Evolutionary conservation across 129 eudicot genomes (phyloP), one percentile per base, ranked within the genome.

Genomic region (Chrysanthemum seticuspe): DNA sequence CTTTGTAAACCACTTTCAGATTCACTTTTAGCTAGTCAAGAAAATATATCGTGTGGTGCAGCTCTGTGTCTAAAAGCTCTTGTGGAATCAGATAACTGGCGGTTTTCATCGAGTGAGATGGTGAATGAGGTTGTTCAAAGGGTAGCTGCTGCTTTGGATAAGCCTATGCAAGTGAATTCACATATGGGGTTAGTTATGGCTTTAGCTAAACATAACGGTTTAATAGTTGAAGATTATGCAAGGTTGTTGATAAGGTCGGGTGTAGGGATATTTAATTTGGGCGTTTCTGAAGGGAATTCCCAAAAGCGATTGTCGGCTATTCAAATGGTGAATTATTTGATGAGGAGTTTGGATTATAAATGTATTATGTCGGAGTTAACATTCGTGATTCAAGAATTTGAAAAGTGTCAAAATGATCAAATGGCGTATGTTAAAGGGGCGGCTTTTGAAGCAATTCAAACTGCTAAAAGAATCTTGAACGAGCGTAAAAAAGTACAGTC

Each of bases 61-160:
- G 97, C 97, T 31, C 88, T 91, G 8, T 91, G 97, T 64, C 60
- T 91, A 65, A 86, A 85, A 64, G 87, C 97, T 11, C 87, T 91
- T 12, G 95, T 91, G 66, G 97, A 91, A 23, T 86, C 88, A 3
- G 96, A 88, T 79, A 86, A 91, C 65, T 91, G 97, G 97, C 84
- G 91, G n/a, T 86, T 86, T 77, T 87, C 93, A n/a, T 84, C 91
- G 10, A 75, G 45, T 67, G 91, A 91, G 62, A 79, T 86, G 87
- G 87, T 88, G 25, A 84, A 91, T 71, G 97, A 83, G 82, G 88
- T 88, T 16, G 88, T 96, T 60, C 91, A 86, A 69, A 86, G 88
- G 31, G 93, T 85, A 59, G 82, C 84, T 12, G 89, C 85, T 40
- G 93, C 96, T 62, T 67, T 91, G 67, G 91, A 86, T 82, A 86